phyloP scores from a whole-genome alignment of 140 eudicot species.

The Stevia rebaudiana region DNA sequence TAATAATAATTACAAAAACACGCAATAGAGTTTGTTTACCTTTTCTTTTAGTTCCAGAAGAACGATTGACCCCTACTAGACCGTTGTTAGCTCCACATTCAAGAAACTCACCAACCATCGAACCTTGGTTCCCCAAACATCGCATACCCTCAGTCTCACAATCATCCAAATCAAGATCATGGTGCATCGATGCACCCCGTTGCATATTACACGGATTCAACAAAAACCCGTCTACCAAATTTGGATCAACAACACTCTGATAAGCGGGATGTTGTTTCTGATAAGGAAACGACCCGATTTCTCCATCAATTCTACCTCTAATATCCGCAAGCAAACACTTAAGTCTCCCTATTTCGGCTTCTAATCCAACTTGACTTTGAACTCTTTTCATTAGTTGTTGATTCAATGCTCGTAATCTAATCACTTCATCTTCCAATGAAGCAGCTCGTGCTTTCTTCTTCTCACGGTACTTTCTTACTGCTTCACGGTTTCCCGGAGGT shows the following conservation, averaged over 20 bases:
- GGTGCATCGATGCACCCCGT: constrained; percentile 28
- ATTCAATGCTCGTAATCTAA: constrained; percentile 65
- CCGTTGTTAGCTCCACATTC: constrained; percentile 40
- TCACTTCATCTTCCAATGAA: constrained; percentile 88
- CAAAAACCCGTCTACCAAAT: constrained; percentile 38
- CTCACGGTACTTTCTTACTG: constrained; percentile 48
- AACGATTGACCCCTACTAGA: constrained; percentile 22
- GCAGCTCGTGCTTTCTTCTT: constrained; percentile 93
- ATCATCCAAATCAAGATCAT: constrained; percentile 40
- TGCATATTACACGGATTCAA: constrained; percentile 74
- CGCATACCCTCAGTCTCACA: constrained; percentile 66
- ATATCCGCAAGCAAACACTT: constrained; percentile 95
- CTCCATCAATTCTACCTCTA: constrained; percentile 96
- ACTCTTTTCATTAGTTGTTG: constrained; percentile 81
- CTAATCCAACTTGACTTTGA: constrained; percentile 77
- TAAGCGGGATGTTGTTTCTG: constrained; percentile 49
- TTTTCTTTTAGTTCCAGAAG: constrained; percentile 48
- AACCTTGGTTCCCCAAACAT: constrained; percentile 58
- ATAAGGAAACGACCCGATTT: constrained; percentile 90
- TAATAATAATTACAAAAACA: too few relatives aligned
- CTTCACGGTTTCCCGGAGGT: constrained; percentile 65
- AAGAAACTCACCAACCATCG: constrained; percentile 31
- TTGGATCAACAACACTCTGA: constrained; percentile 30
- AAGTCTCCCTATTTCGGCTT: constrained; percentile 84
- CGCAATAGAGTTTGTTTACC: constrained; percentile 30